Base-by-base conservation (phyloP, 129 eudicot species). In the Centaurea solstitialis region DNA sequence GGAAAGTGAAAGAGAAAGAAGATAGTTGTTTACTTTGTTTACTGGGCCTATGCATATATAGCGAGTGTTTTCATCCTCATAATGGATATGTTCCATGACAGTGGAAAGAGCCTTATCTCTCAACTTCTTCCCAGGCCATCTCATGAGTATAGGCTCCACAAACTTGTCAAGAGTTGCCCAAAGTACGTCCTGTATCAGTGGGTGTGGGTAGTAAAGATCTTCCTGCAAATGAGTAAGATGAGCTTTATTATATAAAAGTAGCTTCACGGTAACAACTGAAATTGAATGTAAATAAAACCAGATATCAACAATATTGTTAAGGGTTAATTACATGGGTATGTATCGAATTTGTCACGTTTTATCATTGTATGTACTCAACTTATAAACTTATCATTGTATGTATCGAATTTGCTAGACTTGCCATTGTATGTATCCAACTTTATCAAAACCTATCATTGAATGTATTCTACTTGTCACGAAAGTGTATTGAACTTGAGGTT, bases 181-280 rank as follows among this genome's bases (percentile, higher is more conserved):
- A 53, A 95, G 93, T 68, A 95, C 59, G 84, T 95, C 98, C 75
- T 95, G 99, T 57, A 95, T 37, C 22, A 89, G 26, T 72, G 99
- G 99, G 66, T 95, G 99, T 43, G 97, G 99, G 78, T 94, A 94
- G 84, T 92, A 94, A 70, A 94, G 93, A 83, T 94, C 99, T 85
- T 92, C 99, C 99, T 95, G 94, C 84, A 90, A 70, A 57, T 73
- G 79, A 77, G 74, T 47, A 80, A 57, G 10, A 17, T 68, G 3
- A 26, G 30, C 30, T 26, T 26, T 11, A 3, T n/a, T 59, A 70
- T 17, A n/a, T 38, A 15, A 64, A 40, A 65, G 65, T 74, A 41
- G 73, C 37, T 30, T 20, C 22, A 39, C 9, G 18, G 22, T 35
- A 72, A 23, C 72, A 72, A 39, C 64, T 71, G 77, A 40, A 18